Percentiles rank a stretch among this genome's conserved stretches.
Conservation (phyloP, 2,329 filamentous ascomycete genomes). For the Ophiostoma ips region DNA sequence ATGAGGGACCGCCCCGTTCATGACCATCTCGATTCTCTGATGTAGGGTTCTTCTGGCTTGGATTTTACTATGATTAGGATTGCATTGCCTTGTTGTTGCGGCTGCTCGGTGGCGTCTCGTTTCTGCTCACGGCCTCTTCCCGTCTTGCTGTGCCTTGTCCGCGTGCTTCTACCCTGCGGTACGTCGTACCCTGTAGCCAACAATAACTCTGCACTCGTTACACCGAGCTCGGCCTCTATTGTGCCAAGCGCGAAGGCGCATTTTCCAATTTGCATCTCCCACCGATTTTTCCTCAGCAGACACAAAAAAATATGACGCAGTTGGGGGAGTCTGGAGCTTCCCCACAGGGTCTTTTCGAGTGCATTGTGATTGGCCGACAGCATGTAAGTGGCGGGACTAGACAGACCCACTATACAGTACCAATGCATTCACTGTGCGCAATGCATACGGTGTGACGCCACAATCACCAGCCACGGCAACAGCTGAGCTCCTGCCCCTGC, state of each 20-base stretch:
- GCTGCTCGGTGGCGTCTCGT: no score
- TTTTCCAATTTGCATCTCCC: not conserved
- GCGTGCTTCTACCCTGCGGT: not conserved
- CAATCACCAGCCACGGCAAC: no score
- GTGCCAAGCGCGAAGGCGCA: not conserved
- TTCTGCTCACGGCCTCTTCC: no score
- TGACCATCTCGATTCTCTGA: not conserved
- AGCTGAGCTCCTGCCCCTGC: no score
- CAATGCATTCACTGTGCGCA: not conserved
- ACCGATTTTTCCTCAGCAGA: not conserved
- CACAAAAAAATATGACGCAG: no score
- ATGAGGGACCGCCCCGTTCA: no score
- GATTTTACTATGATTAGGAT: no score
- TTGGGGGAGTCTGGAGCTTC: not conserved
- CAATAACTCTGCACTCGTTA: not conserved
- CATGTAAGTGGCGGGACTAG: not conserved
- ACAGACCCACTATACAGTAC: not conserved
- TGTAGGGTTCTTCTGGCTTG: not conserved
- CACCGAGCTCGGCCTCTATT: conserved; percentile 1
- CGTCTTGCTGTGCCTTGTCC: not conserved
- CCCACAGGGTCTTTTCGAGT: not conserved
- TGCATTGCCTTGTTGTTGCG: no score
- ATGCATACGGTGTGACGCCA: not conserved
- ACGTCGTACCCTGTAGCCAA: not conserved
- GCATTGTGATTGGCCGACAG: not conserved